These are phyloP conservation scores for Trichoderma atroviride DNA, from an alignment of 2,329 filamentous ascomycete genomes.

Conservation along the genomic window DNA sequence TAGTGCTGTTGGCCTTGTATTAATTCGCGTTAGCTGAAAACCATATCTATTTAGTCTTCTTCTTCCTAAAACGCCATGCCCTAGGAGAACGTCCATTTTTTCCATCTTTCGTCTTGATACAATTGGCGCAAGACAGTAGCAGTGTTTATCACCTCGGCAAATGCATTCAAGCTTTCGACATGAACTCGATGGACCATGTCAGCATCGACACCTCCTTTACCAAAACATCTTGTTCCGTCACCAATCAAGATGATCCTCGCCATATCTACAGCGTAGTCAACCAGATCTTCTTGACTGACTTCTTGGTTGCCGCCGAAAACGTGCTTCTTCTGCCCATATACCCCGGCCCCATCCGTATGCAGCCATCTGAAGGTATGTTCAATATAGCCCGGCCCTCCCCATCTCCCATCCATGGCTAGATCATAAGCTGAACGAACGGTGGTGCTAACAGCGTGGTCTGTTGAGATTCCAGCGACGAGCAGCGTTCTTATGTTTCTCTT, in stretches of 20 bases:
- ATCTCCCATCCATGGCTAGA: conserved; percentile 27
- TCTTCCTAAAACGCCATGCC: not conserved
- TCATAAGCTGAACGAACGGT: conserved; percentile 28
- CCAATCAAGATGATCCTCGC: conserved; percentile 27
- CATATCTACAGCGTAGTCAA: conserved; percentile 26
- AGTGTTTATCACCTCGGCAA: conserved; percentile 26
- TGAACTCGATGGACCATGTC: conserved; percentile 27
- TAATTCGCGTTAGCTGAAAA: not conserved
- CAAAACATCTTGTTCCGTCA: conserved; percentile 28
- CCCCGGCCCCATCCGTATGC: conserved; percentile 25
- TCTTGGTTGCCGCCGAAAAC: not conserved
- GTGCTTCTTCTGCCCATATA: conserved; percentile 14
- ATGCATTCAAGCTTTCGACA: conserved; percentile 24
- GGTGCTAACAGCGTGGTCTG: conserved; percentile 28
- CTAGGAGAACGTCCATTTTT: not conserved
- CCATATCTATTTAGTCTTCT: not conserved
- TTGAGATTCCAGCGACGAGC: conserved; percentile 25
- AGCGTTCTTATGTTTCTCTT: conserved; percentile 27
- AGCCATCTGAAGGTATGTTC: conserved; percentile 17
- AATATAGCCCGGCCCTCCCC: conserved; percentile 28
- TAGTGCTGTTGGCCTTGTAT: not conserved
- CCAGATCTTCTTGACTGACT: not conserved
- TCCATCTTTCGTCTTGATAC: not conserved
- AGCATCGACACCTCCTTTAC: conserved; percentile 26
- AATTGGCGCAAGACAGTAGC: not conserved